phyloP scores from a whole-genome alignment of 768 basidiomycete genomes.

The Asterophora parasitica region DNA sequence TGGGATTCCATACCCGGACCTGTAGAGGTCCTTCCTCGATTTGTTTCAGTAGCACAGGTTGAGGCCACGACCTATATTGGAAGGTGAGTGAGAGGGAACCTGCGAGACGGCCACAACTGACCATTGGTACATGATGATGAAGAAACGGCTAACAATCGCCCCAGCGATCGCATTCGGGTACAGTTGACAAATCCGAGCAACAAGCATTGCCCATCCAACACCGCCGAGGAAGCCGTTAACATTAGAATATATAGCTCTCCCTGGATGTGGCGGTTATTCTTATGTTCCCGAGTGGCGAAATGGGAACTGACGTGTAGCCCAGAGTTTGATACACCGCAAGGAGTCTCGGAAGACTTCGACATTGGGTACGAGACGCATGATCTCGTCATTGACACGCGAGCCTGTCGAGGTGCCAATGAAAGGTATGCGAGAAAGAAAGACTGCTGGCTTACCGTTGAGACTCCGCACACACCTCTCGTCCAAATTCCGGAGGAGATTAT shows the following conservation, averaged over 20 bases:
- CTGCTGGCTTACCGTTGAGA: conserved; percentile 63
- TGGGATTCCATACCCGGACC: conserved; percentile 97
- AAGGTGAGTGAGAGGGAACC: not conserved
- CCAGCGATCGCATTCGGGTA: conserved; percentile 95
- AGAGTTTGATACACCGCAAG: conserved; percentile 92
- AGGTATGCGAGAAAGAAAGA: not conserved
- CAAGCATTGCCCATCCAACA: conserved; percentile 97
- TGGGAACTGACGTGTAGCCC: conserved; percentile 80
- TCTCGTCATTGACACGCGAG: conserved; percentile 93
- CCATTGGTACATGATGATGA: conserved; percentile 98
- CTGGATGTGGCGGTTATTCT: conserved; percentile 33
- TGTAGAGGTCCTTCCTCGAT: conserved; percentile 93
- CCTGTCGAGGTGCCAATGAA: conserved; percentile 41
- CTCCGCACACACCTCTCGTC: conserved; percentile 95
- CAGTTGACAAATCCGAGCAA: conserved; percentile 98
- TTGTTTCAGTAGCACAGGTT: conserved; percentile 94
- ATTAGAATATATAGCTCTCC: conserved; percentile 95
- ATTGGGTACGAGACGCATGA: conserved; percentile 90
- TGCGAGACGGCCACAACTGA: conserved; percentile 28
- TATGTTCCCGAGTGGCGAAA: not conserved
- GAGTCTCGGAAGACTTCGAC: conserved; percentile 93
- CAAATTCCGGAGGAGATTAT: conserved; percentile 85
- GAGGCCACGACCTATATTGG: conserved; percentile 87
- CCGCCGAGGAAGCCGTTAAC: conserved; percentile 97
- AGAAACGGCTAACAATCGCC: conserved; percentile 95